Evolutionary conservation across 768 basidiomycete genomes (phyloP), one percentile per base, ranked within the genome.

Genomic region (Collybiopsis confluens): DNA sequence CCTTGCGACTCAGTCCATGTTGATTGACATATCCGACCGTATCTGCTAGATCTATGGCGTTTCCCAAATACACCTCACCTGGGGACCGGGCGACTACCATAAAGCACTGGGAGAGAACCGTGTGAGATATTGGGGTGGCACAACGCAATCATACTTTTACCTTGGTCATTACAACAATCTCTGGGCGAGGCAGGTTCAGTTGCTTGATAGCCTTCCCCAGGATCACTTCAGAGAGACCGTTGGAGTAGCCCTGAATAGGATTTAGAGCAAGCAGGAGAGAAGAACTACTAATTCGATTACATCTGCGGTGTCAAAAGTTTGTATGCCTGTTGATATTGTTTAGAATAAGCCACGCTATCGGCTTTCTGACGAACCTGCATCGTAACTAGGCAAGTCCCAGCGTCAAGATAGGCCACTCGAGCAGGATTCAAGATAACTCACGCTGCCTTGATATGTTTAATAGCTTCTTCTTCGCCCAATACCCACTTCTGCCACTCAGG

Each of bases 131-230:
- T 30, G 20, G 28, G 23, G 43, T 43, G 41, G 43, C 16, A 23
- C 18, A 2, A 1, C 0, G 16, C 10, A 4, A 42, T n/a, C 8
- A n/a, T 7, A 23, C 11, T 11, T 24, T 1, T 40, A 51, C 55
- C 65, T 82, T 82, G 52, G 81, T 81, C 64, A 82, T 70, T 27
- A 83, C 73, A 33, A 83, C 80, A 33, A 81, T 69, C 53, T 75
- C 70, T 13, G 78, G 76, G 5, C 82, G 72, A 16, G 78, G 77
- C 15, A 77, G 64, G 30, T 73, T 55, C 48, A 73, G 65, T 58
- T 68, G 60, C 58, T 75, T 77, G 62, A 82, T 71, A 13, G 70
- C 77, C 55, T 76, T 72, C 24, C 79, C 79, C 43, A 80, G 64
- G 55, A 80, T 71, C 53, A 69, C 57, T 58, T 82, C 81, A 1